phyloP scores from a whole-genome alignment of 768 basidiomycete species.

The Pleurotus tuber-regium region DNA sequence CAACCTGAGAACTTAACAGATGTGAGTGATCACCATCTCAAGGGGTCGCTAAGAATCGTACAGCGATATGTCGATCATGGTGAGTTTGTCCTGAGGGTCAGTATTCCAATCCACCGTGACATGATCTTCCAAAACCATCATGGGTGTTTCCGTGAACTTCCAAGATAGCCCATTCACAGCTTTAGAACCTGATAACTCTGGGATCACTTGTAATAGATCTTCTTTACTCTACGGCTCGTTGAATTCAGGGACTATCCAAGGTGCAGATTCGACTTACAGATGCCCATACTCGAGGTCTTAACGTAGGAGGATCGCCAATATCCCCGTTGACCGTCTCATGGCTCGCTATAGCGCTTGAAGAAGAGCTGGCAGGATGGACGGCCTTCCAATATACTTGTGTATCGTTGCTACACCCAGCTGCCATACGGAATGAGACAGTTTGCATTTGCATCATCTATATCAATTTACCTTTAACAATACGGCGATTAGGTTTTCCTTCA shows the following conservation, averaged over 20 bases:
- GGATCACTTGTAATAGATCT: background rate
- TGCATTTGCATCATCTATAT: background rate
- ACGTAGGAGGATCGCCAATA: background rate
- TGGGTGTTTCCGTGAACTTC: background rate
- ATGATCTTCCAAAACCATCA: background rate
- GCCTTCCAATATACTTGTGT: background rate
- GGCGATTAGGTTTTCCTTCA: background rate
- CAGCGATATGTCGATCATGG: background rate
- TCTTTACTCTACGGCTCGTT: background rate
- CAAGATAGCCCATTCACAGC: background rate
- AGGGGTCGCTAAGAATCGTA: no score
- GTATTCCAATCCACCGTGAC: background rate
- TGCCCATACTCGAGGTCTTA: background rate
- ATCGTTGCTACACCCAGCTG: background rate
- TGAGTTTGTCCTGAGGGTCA: background rate
- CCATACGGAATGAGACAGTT: background rate
- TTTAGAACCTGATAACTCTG: background rate
- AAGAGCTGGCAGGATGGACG: background rate
- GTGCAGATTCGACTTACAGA: no score
- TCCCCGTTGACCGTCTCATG: background rate
- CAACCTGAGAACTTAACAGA: no score
- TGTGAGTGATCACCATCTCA: no score
- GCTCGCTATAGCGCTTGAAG: background rate
- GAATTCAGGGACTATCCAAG: background rate
- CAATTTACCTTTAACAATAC: background rate